phyloP scores from a whole-genome alignment of 1,284 basidiomycete species.

The Blastosporella zonata region DNA sequence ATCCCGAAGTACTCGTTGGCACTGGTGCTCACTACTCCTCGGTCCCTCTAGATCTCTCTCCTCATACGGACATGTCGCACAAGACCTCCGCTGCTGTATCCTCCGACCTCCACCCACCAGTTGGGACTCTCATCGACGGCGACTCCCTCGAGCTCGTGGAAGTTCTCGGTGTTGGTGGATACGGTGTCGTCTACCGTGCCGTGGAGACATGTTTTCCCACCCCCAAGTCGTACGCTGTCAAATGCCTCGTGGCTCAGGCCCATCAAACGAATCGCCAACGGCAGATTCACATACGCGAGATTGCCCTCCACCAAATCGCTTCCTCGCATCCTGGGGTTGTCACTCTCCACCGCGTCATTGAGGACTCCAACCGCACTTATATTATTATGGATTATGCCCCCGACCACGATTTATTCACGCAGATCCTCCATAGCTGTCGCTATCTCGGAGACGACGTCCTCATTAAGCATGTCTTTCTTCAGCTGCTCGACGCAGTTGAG shows the following conservation, averaged over 20 bases:
- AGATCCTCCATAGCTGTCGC: constrained; percentile 73
- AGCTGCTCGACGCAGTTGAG: constrained; percentile 92
- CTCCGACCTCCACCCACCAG: constrained; percentile 54
- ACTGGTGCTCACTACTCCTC: constrained; percentile 36
- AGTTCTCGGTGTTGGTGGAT: constrained; percentile 91
- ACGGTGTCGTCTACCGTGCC: constrained; percentile 94
- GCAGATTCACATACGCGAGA: constrained; percentile 73
- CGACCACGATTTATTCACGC: constrained; percentile 90
- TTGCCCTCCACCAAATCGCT: constrained; percentile 86
- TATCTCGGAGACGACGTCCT: constrained; percentile 78
- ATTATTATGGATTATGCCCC: constrained; percentile 77
- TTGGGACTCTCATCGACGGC: constrained; percentile 79
- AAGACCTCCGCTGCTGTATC: constrained; percentile 43
- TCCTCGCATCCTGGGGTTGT: constrained; percentile 86
- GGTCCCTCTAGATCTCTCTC: constrained; percentile 25
- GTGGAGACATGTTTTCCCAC: constrained; percentile 56
- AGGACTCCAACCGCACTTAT: constrained; percentile 66
- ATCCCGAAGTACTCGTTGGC: constrained; percentile 38
- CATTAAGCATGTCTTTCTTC: constrained; percentile 86
- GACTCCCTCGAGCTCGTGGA: constrained; percentile 84
- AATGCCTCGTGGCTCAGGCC: constrained; percentile 70
- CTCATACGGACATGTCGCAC: constrained; percentile 44
- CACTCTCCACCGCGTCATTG: constrained; percentile 86
- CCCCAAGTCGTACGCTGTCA: constrained; percentile 81
- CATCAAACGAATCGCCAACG: constrained; percentile 63